These are phyloP conservation scores for Termitomyces sp. DNA, from an alignment of 768 basidiomycete genomes.

Conservation along the genomic window DNA sequence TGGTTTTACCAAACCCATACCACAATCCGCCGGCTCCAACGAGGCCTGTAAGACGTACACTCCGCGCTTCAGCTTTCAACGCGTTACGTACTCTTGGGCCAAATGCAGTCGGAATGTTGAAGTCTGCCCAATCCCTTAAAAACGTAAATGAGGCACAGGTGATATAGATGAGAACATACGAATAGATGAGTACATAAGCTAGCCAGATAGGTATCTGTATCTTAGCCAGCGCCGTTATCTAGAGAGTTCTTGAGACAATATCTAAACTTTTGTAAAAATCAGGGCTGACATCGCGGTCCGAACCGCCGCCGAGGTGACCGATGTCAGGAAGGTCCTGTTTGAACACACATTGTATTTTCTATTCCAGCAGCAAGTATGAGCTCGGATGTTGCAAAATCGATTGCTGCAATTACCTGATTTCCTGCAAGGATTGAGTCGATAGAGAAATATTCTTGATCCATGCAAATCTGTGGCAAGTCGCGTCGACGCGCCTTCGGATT, in stretches of 20 bases:
- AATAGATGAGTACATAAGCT: slow-evolving; percentile 77
- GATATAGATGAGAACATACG: slow-evolving; percentile 32
- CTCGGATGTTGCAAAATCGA: neutral
- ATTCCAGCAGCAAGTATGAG: neutral
- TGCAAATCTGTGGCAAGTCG: slow-evolving; percentile 23
- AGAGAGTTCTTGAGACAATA: neutral
- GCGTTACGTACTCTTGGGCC: slow-evolving; percentile 75
- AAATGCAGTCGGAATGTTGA: slow-evolving; percentile 78
- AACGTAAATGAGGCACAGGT: slow-evolving; percentile 1
- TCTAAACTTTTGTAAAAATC: slow-evolving; percentile 1
- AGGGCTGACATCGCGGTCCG: slow-evolving; percentile 68
- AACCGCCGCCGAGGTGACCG: slow-evolving; percentile 86
- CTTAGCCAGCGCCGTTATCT: slow-evolving; percentile 79
- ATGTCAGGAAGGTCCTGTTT: slow-evolving; percentile 78
- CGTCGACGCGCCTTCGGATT: slow-evolving; percentile 12
- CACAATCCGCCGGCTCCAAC: slow-evolving; percentile 87
- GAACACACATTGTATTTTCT: slow-evolving; percentile 96
- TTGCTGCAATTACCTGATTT: slow-evolving; percentile 56
- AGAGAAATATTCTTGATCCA: slow-evolving; percentile 93
- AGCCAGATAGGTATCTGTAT: slow-evolving; percentile 89
- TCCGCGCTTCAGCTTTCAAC: slow-evolving; percentile 81
- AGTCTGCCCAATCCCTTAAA: slow-evolving; percentile 83
- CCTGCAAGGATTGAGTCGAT: slow-evolving; percentile 88
- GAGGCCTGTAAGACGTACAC: slow-evolving; percentile 75
- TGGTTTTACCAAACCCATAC: slow-evolving; percentile 88